Evolutionary conservation across 805 yeast genomes (phyloP).

Genomic region (Kodamaea sagamina): DNA sequence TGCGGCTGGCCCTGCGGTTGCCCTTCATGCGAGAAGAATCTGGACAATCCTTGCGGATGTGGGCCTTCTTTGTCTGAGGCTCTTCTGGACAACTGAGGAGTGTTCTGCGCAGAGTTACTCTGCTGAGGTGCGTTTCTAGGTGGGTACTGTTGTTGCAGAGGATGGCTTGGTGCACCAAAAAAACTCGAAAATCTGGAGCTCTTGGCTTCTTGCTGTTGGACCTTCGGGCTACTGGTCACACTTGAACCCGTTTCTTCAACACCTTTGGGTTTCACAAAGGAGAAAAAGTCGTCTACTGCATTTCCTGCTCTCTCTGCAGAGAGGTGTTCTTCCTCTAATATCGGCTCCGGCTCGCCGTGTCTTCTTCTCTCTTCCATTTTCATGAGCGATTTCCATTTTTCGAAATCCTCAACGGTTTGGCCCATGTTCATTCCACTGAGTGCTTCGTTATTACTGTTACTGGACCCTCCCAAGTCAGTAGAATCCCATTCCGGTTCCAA

Average conservation of each 20-base stretch:
- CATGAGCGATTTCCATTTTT: constrained; percentile 59
- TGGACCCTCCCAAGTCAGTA: constrained; percentile 21
- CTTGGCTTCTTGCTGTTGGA: constrained; percentile 19
- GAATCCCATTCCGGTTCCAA: constrained; percentile 44
- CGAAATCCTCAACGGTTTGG: constrained; percentile 58
- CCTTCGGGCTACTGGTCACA: constrained; percentile 6
- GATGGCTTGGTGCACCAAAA: constrained; percentile 19
- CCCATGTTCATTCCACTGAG: constrained; percentile 40
- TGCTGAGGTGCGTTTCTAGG: neutral
- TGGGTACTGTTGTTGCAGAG: neutral
- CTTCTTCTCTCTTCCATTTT: constrained; percentile 49
- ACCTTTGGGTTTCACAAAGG: constrained; percentile 38
- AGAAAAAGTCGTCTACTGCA: constrained; percentile 46
- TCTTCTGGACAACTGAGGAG: constrained; percentile 4
- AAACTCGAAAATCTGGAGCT: constrained; percentile 42
- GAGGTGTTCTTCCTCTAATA: constrained; percentile 14
- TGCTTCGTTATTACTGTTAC: constrained; percentile 2
- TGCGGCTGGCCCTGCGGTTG: constrained; percentile 7
- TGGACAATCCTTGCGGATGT: constrained; percentile 11
- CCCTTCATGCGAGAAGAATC: constrained; percentile 11
- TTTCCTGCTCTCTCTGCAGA: constrained; percentile 29
- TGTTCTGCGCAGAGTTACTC: neutral
- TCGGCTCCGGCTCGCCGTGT: constrained; percentile 38
- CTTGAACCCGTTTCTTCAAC: constrained; percentile 11
- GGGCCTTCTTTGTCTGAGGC: constrained; percentile 5